phyloP scores from a whole-genome alignment of 31 red algal genomes.

The Porphyra umbilicalis region DNA sequence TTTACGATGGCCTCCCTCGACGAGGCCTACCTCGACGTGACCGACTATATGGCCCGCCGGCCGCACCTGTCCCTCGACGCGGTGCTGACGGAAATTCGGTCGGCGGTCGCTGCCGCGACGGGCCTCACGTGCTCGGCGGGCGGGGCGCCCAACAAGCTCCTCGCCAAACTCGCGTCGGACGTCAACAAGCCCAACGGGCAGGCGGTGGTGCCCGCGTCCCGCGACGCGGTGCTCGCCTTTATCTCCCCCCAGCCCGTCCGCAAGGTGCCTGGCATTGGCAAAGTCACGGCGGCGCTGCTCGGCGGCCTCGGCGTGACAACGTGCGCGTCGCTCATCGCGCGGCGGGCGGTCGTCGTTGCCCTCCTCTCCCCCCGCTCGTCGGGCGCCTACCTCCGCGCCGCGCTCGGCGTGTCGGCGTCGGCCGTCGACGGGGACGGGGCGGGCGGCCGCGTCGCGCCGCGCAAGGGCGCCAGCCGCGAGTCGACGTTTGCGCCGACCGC shows the following conservation, averaged over 20 bases:
- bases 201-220: background rate
- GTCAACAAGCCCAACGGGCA: constrained; percentile 45
- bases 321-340: background rate
- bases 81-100: constrained; percentile 3
- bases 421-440: background rate
- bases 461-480: constrained; percentile 9
- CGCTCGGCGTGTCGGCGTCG: background rate
- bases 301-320: background rate
- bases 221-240: background rate
- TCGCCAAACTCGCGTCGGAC: constrained; percentile 47
- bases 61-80: background rate
- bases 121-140: constrained; percentile 26
- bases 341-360: background rate
- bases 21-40: constrained; percentile 40
- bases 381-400: background rate
- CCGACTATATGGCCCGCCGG: background rate
- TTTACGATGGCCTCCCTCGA: constrained; percentile 17
- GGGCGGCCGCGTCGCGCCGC: background rate
- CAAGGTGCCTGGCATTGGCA: constrained; percentile 14
- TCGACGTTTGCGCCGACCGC: background rate
- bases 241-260: constrained; percentile 1
- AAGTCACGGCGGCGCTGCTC: constrained; percentile 2
- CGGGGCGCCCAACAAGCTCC: constrained; percentile 20
- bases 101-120: constrained; percentile 10
- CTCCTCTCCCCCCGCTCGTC: background rate